A percentile compares a stretch with the other conserved stretches of the same genome.
Evolutionary conservation across 306 rosid genomes (phyloP).

Genomic region (Inga oerstediana): DNA sequence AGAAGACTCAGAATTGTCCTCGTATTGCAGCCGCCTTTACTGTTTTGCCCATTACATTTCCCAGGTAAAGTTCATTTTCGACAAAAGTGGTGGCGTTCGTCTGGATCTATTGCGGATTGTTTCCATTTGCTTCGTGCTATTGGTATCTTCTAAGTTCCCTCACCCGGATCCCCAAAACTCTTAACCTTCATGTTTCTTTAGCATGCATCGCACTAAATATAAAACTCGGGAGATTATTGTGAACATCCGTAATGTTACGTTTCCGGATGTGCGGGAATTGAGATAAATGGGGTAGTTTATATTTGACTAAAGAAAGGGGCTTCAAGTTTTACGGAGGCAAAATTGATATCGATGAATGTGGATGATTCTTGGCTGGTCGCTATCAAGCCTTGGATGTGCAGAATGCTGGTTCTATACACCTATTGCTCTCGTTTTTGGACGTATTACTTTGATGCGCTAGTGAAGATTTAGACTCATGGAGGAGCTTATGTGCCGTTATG

Average conservation of each 20-base stretch:
- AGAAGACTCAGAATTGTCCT: not conserved
- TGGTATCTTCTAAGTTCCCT: not conserved
- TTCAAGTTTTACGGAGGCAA: not conserved
- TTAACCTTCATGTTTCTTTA: not conserved
- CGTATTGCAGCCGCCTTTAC: not conserved
- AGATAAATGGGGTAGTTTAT: not conserved
- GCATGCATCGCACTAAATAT: not conserved
- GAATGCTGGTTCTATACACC: not conserved
- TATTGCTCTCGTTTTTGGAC: not conserved
- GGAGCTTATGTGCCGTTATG: not conserved
- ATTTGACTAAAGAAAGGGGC: not conserved
- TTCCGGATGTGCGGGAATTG: not conserved
- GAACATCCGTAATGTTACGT: not conserved
- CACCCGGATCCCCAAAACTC: slow-evolving; percentile 24
- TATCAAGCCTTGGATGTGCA: not conserved
- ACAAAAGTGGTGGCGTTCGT: not conserved
- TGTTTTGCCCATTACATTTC: not conserved
- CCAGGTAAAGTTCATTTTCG: not conserved
- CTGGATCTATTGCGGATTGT: not conserved
- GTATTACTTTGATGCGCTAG: not conserved
- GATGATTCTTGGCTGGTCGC: slow-evolving; percentile 3
- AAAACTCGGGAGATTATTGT: not conserved
- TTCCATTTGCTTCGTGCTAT: not conserved
- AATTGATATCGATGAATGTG: not conserved
- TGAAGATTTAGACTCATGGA: not conserved